Evolutionary conservation across 2,329 filamentous ascomycete species (phyloP).

Genomic region (Cercospora canescens): DNA sequence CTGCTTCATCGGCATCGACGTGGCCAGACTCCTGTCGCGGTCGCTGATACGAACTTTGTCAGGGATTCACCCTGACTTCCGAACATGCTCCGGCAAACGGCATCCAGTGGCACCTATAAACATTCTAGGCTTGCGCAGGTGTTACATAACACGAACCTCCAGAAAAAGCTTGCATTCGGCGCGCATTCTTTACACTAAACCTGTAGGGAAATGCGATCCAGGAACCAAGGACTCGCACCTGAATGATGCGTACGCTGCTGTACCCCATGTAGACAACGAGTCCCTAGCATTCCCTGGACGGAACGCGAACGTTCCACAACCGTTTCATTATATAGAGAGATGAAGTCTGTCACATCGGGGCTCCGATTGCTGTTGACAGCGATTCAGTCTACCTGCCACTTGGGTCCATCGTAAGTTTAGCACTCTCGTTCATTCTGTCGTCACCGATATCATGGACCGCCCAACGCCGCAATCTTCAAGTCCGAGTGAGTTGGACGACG

Average conservation of each 20-base stretch:
- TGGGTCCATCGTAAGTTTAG: not conserved
- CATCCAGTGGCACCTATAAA: not conserved
- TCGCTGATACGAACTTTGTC: not conserved
- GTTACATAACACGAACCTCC: conserved; percentile 4
- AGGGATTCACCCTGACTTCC: not conserved
- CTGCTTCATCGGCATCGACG: not conserved
- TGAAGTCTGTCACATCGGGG: not conserved
- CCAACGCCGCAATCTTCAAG: not conserved
- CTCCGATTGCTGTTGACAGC: not conserved
- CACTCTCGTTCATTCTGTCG: not conserved
- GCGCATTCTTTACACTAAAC: conserved; percentile 3
- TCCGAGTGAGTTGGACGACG: conserved; percentile 8
- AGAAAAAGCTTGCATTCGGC: not conserved
- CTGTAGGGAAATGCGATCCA: conserved; percentile 4
- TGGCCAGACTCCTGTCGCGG: not conserved
- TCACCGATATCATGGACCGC: not conserved
- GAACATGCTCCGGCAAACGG: not conserved
- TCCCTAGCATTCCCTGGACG: not conserved
- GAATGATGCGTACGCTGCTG: not conserved
- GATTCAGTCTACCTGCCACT: not conserved
- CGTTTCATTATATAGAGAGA: conserved; percentile 1
- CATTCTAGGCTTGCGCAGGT: not conserved
- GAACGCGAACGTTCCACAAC: not conserved
- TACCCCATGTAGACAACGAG: not conserved
- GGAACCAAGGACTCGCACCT: not conserved